Evolutionary conservation across 139 green algal genomes (phyloP), one percentile per base, ranked within the genome.

Genomic region (Raphidocelis subcapitata): DNA sequence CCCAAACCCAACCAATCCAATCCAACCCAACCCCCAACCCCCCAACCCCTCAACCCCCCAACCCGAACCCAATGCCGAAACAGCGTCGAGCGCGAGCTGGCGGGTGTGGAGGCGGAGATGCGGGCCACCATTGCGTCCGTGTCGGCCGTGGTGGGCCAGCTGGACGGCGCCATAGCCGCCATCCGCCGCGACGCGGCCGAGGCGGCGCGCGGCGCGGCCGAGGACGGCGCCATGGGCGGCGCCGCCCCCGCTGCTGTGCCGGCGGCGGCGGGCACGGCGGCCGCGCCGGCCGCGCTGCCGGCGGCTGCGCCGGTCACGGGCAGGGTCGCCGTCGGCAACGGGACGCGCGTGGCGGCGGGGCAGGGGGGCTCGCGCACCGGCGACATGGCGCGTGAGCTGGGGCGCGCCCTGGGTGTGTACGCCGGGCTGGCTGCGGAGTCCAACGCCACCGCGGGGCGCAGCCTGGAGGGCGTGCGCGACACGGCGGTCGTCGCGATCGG

Each of bases 381-480:
- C 16, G 76, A 84, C n/a, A 67, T 88, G 73, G 83, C 83, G 1
- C 31, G 56, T 31, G 83, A 88, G 77, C 62, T 88, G 36, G 74
- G 74, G 5, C 77, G 79, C 35, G 83, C 83, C 26, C 62, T 88
- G 18, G 83, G 83, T 0, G 57, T 63, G 1, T 36, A 72, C 46
- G 4, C 49, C 32, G 49, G n/a, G 46, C 54, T 36, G 29, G 24
- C 62, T 3, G 73, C 76, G 72, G 20, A 16, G 23, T 5, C 10
- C 29, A 31, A 54, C 28, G 31, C 35, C 14, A 32, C 18, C 67
- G 41, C 59, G 3, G 59, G 69, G 32, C 62, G 65, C n/a, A 60
- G 24, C 5, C 56, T 88, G 62, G 66, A 80, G 52, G 76, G 84
- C 41, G 83, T 88, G 18, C 73, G 83, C 3, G 68, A 67, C 62